phyloP scores from a whole-genome alignment of 2,329 filamentous ascomycete species.

The Graphium sp. region DNA sequence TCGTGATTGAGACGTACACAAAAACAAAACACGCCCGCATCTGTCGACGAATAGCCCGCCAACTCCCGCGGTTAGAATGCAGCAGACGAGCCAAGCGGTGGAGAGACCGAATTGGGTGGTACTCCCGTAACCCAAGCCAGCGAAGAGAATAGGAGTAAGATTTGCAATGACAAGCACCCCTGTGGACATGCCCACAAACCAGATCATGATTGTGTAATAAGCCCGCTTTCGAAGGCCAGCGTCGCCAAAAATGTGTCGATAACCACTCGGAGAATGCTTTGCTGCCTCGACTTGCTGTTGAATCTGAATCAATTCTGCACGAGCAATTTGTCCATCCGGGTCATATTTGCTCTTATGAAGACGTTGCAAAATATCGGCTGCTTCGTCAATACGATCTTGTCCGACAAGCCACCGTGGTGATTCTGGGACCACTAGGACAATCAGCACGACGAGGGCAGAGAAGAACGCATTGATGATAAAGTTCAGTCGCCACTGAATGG shows the following conservation, averaged over 20 bases:
- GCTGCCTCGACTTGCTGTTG: not conserved
- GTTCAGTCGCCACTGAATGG: conserved; percentile 1
- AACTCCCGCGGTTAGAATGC: not conserved
- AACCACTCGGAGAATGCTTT: not conserved
- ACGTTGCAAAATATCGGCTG: not conserved
- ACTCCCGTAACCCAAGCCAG: not conserved
- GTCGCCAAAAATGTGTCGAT: not conserved
- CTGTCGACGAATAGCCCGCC: not conserved
- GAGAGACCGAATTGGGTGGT: conserved; percentile 1
- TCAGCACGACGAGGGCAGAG: not conserved
- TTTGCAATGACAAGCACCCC: not conserved
- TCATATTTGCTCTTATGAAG: too few species aligned
- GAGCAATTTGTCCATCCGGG: not conserved
- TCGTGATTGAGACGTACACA: not conserved
- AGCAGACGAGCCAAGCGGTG: not conserved
- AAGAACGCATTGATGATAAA: conserved; percentile 1
- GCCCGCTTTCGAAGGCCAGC: not conserved
- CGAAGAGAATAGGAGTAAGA: not conserved
- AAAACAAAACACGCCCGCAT: not conserved
- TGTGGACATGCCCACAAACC: not conserved
- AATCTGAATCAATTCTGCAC: not conserved
- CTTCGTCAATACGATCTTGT: not conserved
- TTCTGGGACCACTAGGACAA: not conserved
- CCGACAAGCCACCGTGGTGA: not conserved
- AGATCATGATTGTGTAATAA: not conserved